Conservation (phyloP, 2,329 filamentous ascomycete species). For the Diplodia corticola region DNA sequence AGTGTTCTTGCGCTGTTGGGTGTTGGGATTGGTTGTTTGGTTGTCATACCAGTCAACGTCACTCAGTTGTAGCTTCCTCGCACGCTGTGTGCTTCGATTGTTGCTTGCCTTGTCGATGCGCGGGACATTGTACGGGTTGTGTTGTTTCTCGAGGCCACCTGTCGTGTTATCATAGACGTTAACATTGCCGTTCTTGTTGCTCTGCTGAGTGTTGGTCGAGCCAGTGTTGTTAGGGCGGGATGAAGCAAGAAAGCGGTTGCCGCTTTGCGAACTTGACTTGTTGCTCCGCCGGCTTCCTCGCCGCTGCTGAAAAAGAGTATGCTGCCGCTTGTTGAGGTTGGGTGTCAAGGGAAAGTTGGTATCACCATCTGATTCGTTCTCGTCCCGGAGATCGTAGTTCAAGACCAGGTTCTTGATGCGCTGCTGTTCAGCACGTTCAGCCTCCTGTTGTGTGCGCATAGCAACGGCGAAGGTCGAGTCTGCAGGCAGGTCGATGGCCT, state of each 20-base stretch:
- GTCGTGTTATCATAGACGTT: constrained; percentile 28
- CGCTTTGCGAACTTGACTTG: not conserved
- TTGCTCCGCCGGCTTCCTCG: constrained; percentile 24
- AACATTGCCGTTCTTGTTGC: constrained; percentile 40
- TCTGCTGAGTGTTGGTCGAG: constrained; percentile 33
- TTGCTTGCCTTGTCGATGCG: constrained; percentile 58
- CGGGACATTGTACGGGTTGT: constrained; percentile 46
- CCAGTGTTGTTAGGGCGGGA: not conserved
- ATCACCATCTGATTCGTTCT: constrained; percentile 73
- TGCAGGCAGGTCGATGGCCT: constrained; percentile 83
- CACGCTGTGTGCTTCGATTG: constrained; percentile 74
- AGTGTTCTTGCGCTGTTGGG: not conserved
- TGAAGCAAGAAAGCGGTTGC: not conserved
- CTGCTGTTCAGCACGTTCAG: constrained; percentile 93
- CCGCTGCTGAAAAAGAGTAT: constrained; percentile 42
- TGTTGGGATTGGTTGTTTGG: not conserved
- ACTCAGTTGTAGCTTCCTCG: constrained; percentile 88
- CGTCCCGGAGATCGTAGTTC: constrained; percentile 89
- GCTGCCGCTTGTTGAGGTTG: constrained; percentile 29
- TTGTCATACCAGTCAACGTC: constrained; percentile 90
- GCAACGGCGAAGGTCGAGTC: constrained; percentile 94
- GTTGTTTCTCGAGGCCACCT: constrained; percentile 44
- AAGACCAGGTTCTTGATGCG: constrained; percentile 97
- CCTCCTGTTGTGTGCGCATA: constrained; percentile 93
- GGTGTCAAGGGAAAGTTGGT: constrained; percentile 29